These are phyloP conservation scores for Pyrrhoderma noxium DNA, from an alignment of 1,284 basidiomycete genomes.

Conservation along the genomic window DNA sequence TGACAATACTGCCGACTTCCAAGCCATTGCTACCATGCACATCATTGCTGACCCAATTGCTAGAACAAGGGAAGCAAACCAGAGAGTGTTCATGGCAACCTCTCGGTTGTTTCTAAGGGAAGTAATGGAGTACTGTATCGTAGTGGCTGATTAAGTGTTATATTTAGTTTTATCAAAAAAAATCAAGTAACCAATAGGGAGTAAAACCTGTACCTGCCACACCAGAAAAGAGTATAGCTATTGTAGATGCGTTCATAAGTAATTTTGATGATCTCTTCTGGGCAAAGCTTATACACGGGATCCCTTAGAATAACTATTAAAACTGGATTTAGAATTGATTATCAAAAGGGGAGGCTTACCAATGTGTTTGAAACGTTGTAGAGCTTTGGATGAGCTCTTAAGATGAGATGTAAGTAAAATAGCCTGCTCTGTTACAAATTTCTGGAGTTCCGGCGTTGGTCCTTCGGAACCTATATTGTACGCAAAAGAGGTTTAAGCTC, in stretches of 20 bases:
- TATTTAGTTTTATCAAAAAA: neutral
- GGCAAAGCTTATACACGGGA: slow-evolving; percentile 15
- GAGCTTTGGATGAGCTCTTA: slow-evolving; percentile 3
- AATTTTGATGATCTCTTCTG: slow-evolving; percentile 15
- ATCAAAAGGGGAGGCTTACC: too few species aligned
- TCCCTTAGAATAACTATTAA: neutral
- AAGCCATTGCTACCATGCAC: slow-evolving; percentile 15
- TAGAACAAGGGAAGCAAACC: slow-evolving; percentile 15
- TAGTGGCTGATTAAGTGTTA: slow-evolving; percentile 7
- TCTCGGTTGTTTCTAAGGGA: neutral
- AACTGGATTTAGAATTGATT: too few species aligned
- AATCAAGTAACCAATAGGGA: neutral
- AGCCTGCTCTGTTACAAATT: slow-evolving; percentile 12
- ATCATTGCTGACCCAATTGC: slow-evolving; percentile 15
- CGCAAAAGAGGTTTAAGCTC: too few species aligned
- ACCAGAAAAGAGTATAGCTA: slow-evolving; percentile 15
- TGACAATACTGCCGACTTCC: slow-evolving; percentile 15
- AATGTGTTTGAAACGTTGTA: slow-evolving; percentile 10
- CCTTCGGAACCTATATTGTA: slow-evolving; percentile 8
- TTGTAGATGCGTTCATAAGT: slow-evolving; percentile 11
- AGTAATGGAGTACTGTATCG: slow-evolving; percentile 14
- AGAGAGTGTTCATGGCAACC: slow-evolving; percentile 12
- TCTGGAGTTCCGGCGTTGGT: slow-evolving; percentile 6
- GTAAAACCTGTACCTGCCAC: slow-evolving; percentile 13
- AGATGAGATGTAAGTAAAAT: slow-evolving; percentile 7